Evolutionary conservation across 305 asterid species (phyloP).

Genomic region (Fraxinus platypoda): DNA sequence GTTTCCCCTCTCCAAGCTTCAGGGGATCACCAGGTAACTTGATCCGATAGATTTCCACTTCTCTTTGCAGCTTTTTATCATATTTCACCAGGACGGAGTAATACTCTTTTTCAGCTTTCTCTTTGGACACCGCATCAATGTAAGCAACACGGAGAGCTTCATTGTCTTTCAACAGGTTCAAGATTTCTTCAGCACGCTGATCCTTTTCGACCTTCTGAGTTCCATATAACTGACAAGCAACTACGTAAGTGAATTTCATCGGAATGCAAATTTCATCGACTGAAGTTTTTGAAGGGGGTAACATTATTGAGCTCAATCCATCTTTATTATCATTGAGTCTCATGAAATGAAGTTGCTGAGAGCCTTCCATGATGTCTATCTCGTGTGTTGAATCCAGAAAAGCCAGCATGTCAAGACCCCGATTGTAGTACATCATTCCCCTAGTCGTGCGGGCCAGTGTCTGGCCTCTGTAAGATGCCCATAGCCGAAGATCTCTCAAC

Average conservation of each 20-base stretch:
- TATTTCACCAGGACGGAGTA: conserved; percentile 89
- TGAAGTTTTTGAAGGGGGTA: conserved; percentile 49
- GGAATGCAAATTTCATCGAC: conserved; percentile 19
- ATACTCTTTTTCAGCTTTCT: conserved; percentile 71
- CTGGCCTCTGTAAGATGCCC: conserved; percentile 71
- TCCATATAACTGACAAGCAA: conserved; percentile 96
- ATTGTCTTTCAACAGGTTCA: conserved; percentile 65
- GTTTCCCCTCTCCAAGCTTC: conserved; percentile 97
- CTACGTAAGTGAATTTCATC: conserved; percentile 89
- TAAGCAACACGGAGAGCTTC: conserved; percentile 98
- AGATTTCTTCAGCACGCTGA: conserved; percentile 80
- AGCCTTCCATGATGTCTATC: conserved; percentile 59
- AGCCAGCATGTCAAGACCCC: conserved; percentile 63
- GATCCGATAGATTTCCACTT: conserved; percentile 94
- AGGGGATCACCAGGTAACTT: conserved; percentile 85
- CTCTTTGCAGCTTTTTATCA: conserved; percentile 62
- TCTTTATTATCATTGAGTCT: conserved; percentile 39
- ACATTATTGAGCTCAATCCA: conserved; percentile 41
- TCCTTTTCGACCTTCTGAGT: conserved; percentile 82
- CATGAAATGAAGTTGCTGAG: conserved; percentile 47
- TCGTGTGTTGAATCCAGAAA: conserved; percentile 62
- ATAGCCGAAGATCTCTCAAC: conserved; percentile 79
- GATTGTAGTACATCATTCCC: conserved; percentile 70
- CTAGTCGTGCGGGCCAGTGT: conserved; percentile 63
- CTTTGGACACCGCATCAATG: conserved; percentile 84